Evolutionary conservation across 495 filamentous ascomycete species (phyloP).

Genomic region (Glarea lozoyensis): DNA sequence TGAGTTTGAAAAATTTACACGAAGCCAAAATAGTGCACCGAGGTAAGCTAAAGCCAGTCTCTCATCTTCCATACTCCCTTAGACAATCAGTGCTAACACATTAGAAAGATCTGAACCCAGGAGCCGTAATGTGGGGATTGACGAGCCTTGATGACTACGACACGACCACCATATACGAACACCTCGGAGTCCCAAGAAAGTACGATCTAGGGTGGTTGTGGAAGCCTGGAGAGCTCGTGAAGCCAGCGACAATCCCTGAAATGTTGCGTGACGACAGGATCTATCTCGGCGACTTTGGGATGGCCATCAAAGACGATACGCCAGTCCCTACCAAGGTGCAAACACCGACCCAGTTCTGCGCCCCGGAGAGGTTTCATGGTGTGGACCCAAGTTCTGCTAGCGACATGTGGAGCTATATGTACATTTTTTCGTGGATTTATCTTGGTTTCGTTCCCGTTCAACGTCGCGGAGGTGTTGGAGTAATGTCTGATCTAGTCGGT

Average conservation of each 20-base stretch:
- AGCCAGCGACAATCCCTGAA: constrained; percentile 18
- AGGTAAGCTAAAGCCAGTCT: constrained; percentile 16
- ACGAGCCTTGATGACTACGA: neutral
- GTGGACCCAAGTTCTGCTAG: neutral
- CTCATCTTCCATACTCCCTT: neutral
- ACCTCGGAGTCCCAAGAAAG: constrained; percentile 7
- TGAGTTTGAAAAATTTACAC: constrained; percentile 23
- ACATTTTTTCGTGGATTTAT: constrained; percentile 24
- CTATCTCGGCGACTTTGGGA: constrained; percentile 58
- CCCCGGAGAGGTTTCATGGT: neutral
- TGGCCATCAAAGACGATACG: constrained; percentile 44
- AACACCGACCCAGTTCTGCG: neutral
- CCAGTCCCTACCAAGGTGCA: neutral
- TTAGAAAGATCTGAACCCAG: constrained; percentile 2
- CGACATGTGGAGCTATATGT: constrained; percentile 10
- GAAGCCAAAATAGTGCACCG: constrained; percentile 22
- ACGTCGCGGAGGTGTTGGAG: neutral
- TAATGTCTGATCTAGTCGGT: neutral
- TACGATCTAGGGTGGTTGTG: neutral
- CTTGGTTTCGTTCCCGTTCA: constrained; percentile 5
- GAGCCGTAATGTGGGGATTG: neutral
- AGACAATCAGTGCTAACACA: neutral
- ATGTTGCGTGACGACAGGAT: constrained; percentile 26
- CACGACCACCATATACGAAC: neutral
- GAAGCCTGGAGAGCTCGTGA: constrained; percentile 4